Evolutionary conservation across 1,284 basidiomycete genomes (phyloP).

Genomic region (Trichosporon coremiiforme): DNA sequence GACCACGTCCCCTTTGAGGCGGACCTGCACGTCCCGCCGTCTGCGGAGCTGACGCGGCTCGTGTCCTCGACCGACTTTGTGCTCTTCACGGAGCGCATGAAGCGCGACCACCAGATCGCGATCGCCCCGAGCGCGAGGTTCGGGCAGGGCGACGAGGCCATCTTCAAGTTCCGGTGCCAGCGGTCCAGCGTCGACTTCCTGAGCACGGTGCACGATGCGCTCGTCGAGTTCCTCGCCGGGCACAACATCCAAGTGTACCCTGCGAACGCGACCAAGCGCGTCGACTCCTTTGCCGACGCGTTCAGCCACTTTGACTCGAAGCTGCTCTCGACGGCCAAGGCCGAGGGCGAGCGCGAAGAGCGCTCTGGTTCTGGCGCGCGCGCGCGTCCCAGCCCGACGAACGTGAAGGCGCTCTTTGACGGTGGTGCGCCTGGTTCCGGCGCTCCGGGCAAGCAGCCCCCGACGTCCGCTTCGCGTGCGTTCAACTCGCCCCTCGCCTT

Average conservation of each 20-base stretch:
- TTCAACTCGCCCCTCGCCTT: constrained; percentile 42
- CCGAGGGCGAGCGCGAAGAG: constrained; percentile 60
- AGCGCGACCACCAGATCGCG: constrained; percentile 89
- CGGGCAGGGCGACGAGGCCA: constrained; percentile 69
- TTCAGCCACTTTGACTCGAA: constrained; percentile 98
- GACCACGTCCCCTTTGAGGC: constrained; percentile 98
- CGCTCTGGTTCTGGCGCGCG: constrained; percentile 70
- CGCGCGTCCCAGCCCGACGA: constrained; percentile 77
- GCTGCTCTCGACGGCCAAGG: constrained; percentile 72
- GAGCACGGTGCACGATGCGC: constrained; percentile 81
- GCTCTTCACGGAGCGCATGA: constrained; percentile 78
- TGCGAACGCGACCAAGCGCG: constrained; percentile 53
- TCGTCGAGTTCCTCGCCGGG: constrained; percentile 86
- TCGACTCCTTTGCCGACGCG: constrained; percentile 90
- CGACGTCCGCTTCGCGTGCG: constrained; percentile 19
- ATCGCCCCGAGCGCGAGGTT: constrained; percentile 67
- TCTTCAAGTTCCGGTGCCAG: constrained; percentile 92
- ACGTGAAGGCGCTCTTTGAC: constrained; percentile 92
- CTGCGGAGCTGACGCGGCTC: constrained; percentile 72
- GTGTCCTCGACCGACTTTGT: constrained; percentile 77
- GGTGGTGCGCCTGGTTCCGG: constrained; percentile 58
- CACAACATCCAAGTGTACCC: constrained; percentile 65
- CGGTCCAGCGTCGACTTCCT: constrained; percentile 91
- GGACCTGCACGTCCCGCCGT: constrained; percentile 86
- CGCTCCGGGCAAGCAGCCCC: constrained; percentile 23